phyloP scores from a whole-genome alignment of 2,329 filamentous ascomycete genomes.

The Blastomyces gilchristii region DNA sequence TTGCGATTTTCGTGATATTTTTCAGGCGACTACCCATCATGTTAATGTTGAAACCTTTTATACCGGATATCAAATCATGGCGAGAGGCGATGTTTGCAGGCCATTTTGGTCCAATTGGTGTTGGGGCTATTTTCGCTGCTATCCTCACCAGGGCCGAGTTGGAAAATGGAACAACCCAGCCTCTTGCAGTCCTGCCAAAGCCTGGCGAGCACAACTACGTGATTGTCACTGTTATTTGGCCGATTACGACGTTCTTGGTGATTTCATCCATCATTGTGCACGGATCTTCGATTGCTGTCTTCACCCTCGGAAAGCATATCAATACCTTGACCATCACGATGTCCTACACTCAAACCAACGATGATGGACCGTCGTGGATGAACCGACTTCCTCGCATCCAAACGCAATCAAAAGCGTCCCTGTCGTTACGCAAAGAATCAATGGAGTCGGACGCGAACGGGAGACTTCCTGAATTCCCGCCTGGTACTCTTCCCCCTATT shows the following conservation, averaged over 20 bases:
- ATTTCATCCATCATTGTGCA: constrained; percentile 91
- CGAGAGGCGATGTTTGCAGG: constrained; percentile 92
- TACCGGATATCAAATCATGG: constrained; percentile 97
- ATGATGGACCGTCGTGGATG: constrained; percentile 90
- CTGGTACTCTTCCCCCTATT: constrained; percentile 61
- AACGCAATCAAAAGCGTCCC: constrained; percentile 69
- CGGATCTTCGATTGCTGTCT: constrained; percentile 95
- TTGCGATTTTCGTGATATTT: constrained; percentile 85
- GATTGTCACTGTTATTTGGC: constrained; percentile 83
- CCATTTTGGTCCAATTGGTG: constrained; percentile 94
- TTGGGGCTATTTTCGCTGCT: constrained; percentile 90
- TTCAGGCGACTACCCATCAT: constrained; percentile 95
- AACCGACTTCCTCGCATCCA: constrained; percentile 73
- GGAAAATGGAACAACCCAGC: constrained; percentile 65
- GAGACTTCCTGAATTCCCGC: constrained; percentile 50
- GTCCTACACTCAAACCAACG: constrained; percentile 85
- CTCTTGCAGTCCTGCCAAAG: constrained; percentile 50
- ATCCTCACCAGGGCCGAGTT: constrained; percentile 90
- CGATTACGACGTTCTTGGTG: constrained; percentile 87
- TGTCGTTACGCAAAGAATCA: constrained; percentile 59
- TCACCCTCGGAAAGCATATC: constrained; percentile 94
- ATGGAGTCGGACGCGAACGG: constrained; percentile 52
- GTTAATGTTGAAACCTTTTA: constrained; percentile 79
- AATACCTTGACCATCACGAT: constrained; percentile 92
- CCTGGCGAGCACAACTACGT: constrained; percentile 52